Conservation (phyloP, 2,329 filamentous ascomycete species). For the Cladosporium sp. region DNA sequence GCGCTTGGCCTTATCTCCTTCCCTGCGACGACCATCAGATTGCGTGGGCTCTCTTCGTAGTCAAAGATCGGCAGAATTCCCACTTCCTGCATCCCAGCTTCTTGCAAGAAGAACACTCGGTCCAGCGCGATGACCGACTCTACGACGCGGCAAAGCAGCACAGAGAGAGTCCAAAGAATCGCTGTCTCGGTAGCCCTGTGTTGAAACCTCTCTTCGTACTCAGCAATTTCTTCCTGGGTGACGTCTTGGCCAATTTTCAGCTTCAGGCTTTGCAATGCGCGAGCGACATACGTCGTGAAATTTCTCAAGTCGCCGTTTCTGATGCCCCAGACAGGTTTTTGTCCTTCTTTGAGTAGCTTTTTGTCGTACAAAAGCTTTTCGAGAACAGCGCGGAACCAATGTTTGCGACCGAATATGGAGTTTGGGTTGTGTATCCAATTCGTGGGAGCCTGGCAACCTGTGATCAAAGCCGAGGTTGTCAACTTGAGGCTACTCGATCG, state of each 20-base stretch:
- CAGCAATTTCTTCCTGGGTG: conserved; percentile 10
- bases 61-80: conserved; percentile 10
- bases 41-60: conserved; percentile 14
- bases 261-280: conserved; percentile 10
- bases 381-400: conserved; percentile 15
- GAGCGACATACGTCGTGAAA: conserved; percentile 8
- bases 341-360: not conserved
- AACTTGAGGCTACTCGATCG: conserved; percentile 11
- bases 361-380: conserved; percentile 16
- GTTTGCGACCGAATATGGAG: conserved; percentile 13
- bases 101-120: conserved; percentile 11
- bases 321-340: conserved; percentile 16
- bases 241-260: conserved; percentile 7
- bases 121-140: conserved; percentile 15
- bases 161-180: conserved; percentile 15
- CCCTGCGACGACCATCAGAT: conserved; percentile 15
- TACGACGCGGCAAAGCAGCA: conserved; percentile 16
- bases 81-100: conserved; percentile 3
- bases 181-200: conserved; percentile 12
- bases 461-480: conserved; percentile 16
- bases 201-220: conserved; percentile 10
- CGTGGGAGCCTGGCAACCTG: conserved; percentile 17
- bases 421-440: conserved; percentile 16
- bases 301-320: conserved; percentile 12
- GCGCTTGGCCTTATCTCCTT: not conserved